These are phyloP conservation scores for Mycena filopes DNA, from an alignment of 768 basidiomycete species.

Conservation along the genomic window DNA sequence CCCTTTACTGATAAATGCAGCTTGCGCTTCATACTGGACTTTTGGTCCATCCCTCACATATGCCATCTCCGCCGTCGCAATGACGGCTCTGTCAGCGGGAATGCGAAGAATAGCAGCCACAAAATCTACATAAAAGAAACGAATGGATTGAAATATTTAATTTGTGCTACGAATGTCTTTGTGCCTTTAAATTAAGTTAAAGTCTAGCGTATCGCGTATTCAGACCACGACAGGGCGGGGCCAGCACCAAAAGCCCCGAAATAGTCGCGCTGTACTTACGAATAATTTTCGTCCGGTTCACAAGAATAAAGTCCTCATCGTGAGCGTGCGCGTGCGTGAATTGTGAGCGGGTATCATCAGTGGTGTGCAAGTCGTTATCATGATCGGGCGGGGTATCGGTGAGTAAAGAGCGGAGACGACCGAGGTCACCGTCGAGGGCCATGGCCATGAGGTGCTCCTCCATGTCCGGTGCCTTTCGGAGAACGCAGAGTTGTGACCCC, in stretches of 20 bases:
- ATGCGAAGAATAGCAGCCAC: conserved; percentile 63
- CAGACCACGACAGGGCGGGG: conserved; percentile 19
- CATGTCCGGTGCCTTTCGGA: conserved; percentile 26
- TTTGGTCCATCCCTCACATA: conserved; percentile 88
- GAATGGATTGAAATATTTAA: conserved; percentile 24
- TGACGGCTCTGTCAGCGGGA: conserved; percentile 64
- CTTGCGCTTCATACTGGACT: conserved; percentile 90
- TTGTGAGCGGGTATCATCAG: conserved; percentile 28
- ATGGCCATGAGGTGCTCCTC: conserved; percentile 18
- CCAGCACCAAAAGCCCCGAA: conserved; percentile 6
- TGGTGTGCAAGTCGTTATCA: conserved; percentile 14
- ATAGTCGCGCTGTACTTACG: conserved; percentile 28
- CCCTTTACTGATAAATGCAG: conserved; percentile 50
- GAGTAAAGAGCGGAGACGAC: conserved; percentile 5
- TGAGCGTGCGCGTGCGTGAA: conserved; percentile 26
- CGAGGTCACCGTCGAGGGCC: conserved; percentile 13
- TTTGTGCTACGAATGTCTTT: conserved; percentile 34
- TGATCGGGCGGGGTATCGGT: conserved; percentile 29
- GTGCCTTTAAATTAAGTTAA: conserved; percentile 32
- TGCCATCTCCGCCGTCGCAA: conserved; percentile 67
- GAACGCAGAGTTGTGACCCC: conserved; percentile 30
- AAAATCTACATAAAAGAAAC: conserved; percentile 23
- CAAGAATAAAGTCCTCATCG: conserved; percentile 1
- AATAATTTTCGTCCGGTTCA: conserved; percentile 27
- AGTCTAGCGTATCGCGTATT: conserved; percentile 26